Conservation (phyloP, 2,329 filamentous ascomycete genomes). For the Epichloe coenophiala region DNA sequence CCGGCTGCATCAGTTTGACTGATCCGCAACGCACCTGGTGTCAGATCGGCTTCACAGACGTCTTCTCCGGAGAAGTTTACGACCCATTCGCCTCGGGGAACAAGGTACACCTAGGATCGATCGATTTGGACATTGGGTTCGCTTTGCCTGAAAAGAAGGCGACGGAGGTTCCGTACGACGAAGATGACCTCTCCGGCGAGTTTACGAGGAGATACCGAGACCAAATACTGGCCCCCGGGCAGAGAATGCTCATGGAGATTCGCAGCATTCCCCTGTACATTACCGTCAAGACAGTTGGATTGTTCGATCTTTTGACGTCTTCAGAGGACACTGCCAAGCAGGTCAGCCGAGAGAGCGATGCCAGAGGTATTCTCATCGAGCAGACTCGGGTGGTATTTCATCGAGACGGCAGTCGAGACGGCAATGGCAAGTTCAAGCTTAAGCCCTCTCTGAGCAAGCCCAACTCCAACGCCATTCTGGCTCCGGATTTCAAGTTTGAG, state of each 20-base stretch:
- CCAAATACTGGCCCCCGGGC: constrained; percentile 78
- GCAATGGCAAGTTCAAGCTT: constrained; percentile 66
- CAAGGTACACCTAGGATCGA: constrained; percentile 60
- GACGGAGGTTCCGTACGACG: constrained; percentile 60
- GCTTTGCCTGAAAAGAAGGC: constrained; percentile 58
- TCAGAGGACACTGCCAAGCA: constrained; percentile 29
- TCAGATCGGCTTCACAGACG: constrained; percentile 64
- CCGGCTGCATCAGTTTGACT: constrained; percentile 69
- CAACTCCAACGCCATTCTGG: constrained; percentile 81
- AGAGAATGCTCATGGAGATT: constrained; percentile 74
- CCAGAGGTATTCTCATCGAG: constrained; percentile 67
- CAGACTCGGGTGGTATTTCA: constrained; percentile 74
- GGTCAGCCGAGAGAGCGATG: constrained; percentile 35
- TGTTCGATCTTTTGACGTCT: constrained; percentile 60
- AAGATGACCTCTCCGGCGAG: constrained; percentile 57
- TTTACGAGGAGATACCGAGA: constrained; percentile 54
- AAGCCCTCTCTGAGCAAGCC: constrained; percentile 71
- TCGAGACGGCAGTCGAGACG: constrained; percentile 44
- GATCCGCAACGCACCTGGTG: constrained; percentile 85
- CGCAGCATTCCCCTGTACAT: constrained; percentile 66
- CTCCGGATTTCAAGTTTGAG: constrained; percentile 95
- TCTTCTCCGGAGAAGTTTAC: constrained; percentile 58
- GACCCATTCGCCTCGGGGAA: constrained; percentile 59
- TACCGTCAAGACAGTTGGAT: constrained; percentile 66
- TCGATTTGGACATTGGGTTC: constrained; percentile 81